phyloP scores from a whole-genome alignment of 2,329 filamentous ascomycete genomes.

The Cytospora leucostoma region DNA sequence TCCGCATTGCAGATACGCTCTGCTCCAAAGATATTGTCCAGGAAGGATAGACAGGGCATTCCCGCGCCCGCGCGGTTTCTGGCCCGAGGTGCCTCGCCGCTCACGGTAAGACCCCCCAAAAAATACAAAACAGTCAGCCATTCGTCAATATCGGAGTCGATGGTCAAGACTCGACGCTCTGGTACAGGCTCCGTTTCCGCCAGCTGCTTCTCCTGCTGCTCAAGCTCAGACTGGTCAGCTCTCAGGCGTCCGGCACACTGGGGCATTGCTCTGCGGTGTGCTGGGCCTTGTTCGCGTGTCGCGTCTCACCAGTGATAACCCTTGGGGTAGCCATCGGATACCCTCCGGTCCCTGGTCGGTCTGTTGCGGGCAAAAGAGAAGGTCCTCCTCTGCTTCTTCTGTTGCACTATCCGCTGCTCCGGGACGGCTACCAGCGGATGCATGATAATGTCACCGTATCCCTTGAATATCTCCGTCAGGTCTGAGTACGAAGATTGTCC shows the following conservation, averaged over 20 bases:
- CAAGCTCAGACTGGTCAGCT: neutral
- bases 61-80: too few relatives aligned
- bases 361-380: neutral
- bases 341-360: neutral
- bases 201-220: neutral
- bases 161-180: neutral
- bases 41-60: too few relatives aligned
- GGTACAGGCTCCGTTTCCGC: neutral
- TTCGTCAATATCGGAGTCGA: neutral
- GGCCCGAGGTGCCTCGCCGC: too few relatives aligned
- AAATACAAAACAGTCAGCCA: neutral
- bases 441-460: neutral
- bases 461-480: neutral
- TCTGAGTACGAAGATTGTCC: neutral
- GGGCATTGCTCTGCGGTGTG: neutral
- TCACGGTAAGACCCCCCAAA: neutral
- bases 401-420: neutral
- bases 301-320: conserved; percentile 9
- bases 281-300: neutral
- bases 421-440: neutral
- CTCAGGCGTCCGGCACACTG: neutral
- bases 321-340: conserved; percentile 2
- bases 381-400: neutral
- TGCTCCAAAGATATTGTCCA: too few relatives aligned
- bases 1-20: too few relatives aligned